phyloP scores from a whole-genome alignment of 1,284 basidiomycete genomes.

The Malassezia restricta region DNA sequence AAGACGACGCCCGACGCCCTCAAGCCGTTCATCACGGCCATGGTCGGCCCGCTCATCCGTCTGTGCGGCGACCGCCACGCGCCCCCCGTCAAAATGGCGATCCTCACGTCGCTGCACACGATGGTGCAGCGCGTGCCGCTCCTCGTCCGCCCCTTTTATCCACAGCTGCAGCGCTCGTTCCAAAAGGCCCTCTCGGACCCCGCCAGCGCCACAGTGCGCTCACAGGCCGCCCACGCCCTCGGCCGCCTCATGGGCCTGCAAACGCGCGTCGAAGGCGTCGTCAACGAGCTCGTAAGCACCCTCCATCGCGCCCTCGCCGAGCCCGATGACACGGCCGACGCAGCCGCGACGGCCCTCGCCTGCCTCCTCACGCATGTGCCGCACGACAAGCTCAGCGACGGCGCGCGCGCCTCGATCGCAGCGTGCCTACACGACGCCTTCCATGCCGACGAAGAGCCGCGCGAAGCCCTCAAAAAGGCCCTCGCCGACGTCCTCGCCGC shows the following conservation, averaged over 20 bases:
- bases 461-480: conserved; percentile 50
- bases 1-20: conserved; percentile 75
- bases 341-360: conserved; percentile 64
- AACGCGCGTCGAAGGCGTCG: conserved; percentile 55
- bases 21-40: conserved; percentile 90
- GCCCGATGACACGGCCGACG: conserved; percentile 50
- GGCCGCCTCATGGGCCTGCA: conserved; percentile 71
- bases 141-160: conserved; percentile 95
- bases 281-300: conserved; percentile 62
- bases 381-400: conserved; percentile 63
- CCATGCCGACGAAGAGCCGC: conserved; percentile 29
- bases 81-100: conserved; percentile 42
- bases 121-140: conserved; percentile 56
- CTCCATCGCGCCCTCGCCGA: conserved; percentile 52
- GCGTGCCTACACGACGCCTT: conserved; percentile 72
- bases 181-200: conserved; percentile 82
- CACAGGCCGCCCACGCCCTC: conserved; percentile 67
- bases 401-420: conserved; percentile 59
- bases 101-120: conserved; percentile 34
- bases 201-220: conserved; percentile 66
- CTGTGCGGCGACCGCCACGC: conserved; percentile 44
- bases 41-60: conserved; percentile 82
- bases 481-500: conserved; percentile 60
- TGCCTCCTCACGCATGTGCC: conserved; percentile 61
- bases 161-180: conserved; percentile 90